phyloP scores from a whole-genome alignment of 768 basidiomycete genomes.

The Tulasnella sp. region DNA sequence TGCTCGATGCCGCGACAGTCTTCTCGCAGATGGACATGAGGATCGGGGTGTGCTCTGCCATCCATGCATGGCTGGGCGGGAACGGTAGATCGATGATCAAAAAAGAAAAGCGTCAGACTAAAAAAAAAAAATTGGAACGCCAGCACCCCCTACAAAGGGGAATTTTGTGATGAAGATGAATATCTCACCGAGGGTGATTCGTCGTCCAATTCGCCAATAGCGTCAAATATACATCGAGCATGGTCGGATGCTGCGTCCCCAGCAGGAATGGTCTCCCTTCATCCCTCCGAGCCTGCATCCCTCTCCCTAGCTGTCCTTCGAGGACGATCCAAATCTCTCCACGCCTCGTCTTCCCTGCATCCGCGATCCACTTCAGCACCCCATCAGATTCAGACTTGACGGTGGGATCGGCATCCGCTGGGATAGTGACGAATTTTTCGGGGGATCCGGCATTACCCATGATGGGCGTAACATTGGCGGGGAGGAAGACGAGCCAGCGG shows the following conservation, averaged over 20 bases:
- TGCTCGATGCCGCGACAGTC: not conserved
- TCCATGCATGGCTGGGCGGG: conserved; percentile 7
- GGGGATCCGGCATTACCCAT: conserved; percentile 8
- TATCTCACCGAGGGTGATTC: too few relatives aligned
- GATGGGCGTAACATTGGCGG: conserved; percentile 7
- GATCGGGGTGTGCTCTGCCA: conserved; percentile 7
- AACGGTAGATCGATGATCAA: too few relatives aligned
- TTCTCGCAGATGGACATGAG: not conserved
- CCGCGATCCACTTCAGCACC: not conserved
- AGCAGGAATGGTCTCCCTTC: conserved; percentile 6
- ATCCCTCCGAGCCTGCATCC: not conserved
- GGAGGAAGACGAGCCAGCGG: conserved; percentile 5
- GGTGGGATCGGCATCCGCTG: not conserved
- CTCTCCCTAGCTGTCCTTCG: not conserved
- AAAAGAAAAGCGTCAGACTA: too few relatives aligned
- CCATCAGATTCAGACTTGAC: not conserved
- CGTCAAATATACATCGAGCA: conserved; percentile 6
- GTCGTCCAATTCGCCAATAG: conserved; percentile 7
- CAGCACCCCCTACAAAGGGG: too few relatives aligned
- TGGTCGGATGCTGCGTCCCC: conserved; percentile 9
- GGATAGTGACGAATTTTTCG: not conserved
- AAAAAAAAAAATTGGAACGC: too few relatives aligned
- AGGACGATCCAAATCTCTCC: conserved; percentile 4
- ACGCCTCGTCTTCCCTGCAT: not conserved
- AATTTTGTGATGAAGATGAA: too few relatives aligned